phyloP scores from a whole-genome alignment of 495 filamentous ascomycete genomes.

The Penicillium verhagenii region DNA sequence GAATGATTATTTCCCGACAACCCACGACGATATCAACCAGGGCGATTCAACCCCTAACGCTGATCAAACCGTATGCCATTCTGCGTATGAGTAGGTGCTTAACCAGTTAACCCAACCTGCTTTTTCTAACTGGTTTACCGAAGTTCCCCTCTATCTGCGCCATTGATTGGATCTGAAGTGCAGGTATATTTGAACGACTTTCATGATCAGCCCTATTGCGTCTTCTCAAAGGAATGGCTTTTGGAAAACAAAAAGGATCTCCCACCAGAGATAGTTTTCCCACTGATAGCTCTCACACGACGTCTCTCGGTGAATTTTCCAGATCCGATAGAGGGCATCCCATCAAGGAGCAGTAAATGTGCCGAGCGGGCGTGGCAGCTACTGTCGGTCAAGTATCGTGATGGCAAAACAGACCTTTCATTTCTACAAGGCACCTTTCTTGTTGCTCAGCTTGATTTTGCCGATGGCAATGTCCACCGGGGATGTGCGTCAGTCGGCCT shows the following conservation, averaged over 20 bases:
- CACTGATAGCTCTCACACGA: constrained; percentile 27
- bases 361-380: constrained; percentile 25
- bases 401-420: constrained; percentile 19
- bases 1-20: background rate
- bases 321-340: background rate
- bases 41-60: background rate
- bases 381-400: constrained; percentile 18
- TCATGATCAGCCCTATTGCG: constrained; percentile 32
- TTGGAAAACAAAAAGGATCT: constrained; percentile 10
- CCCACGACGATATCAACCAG: background rate
- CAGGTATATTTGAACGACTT: constrained; percentile 24
- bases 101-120: background rate
- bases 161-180: constrained; percentile 22
- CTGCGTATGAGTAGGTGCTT: background rate
- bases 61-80: background rate
- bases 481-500: constrained; percentile 25
- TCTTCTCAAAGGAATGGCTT: constrained; percentile 26
- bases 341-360: constrained; percentile 9
- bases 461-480: constrained; percentile 23
- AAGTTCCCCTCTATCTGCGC: constrained; percentile 4
- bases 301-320: constrained; percentile 19
- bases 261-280: constrained; percentile 21
- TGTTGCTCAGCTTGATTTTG: constrained; percentile 29
- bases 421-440: constrained; percentile 30
- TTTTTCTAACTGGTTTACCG: background rate